Evolutionary conservation across 1,139 yeast species (phyloP), one percentile per base, ranked within the genome.

Genomic region (Casaregolazyma suthepensis): DNA sequence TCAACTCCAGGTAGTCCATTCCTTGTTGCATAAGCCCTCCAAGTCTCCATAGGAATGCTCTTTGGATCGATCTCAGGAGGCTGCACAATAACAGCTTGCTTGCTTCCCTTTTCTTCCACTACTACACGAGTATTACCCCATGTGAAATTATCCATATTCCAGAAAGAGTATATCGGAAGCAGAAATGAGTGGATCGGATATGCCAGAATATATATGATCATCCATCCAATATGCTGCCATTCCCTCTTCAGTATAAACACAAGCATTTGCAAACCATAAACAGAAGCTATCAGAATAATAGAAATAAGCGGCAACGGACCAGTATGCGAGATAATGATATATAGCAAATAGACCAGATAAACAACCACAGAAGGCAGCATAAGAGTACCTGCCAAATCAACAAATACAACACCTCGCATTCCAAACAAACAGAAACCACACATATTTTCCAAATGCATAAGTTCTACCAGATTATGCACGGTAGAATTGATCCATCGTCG

Each of bases 401-500:
- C 59, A 44, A 73, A 61, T 10, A 73, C 76, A 54, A 73, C 65
- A 52, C 72, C 72, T 23, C 76, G 63, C 76, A 72, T 72, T 49
- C 73, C 66, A 56, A 72, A 67, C 55, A 69, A 70, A 58, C 74
- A 71, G 62, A 73, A 72, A 1, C 76, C 76, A 57, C 76, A 72
- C 64, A 72, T 67, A 52, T 70, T 71, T 43, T 66, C 59, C 62
- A 72, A 59, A 20, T 73, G 69, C 48, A 68, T 63, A 40, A 73
- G 65, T 58, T 73, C 76, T 12, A 69, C 66, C 61, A 73, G 59
- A 56, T 73, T 73, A 54, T 73, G 76, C 9, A 73, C 73, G 0
- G 76, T 73, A 1, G 76, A 72, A 61, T 73, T 73, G 57, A 73
- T 73, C 77, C 77, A 73, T 50, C 77, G 67, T 43, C 77, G 70